Evolutionary conservation across 495 filamentous ascomycete species (phyloP).

Genomic region (Hypoxylon lienhwacheense): DNA sequence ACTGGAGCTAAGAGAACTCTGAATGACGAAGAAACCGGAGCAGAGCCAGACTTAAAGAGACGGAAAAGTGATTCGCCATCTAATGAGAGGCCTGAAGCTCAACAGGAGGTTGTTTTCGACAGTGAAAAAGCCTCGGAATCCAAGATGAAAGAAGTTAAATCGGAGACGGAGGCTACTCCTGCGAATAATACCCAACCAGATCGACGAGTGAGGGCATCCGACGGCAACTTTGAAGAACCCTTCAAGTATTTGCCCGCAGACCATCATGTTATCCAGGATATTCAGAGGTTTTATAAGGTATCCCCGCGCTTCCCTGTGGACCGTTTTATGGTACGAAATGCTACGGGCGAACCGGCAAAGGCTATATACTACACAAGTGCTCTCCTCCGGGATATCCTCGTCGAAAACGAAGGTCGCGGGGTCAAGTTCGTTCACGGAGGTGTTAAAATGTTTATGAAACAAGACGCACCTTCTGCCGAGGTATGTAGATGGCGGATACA

Average conservation of each 20-base stretch:
- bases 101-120: constrained; percentile 14
- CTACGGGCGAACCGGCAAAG: constrained; percentile 74
- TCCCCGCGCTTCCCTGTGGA: constrained; percentile 80
- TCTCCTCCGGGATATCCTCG: constrained; percentile 80
- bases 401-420: constrained; percentile 78
- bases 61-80: constrained; percentile 32
- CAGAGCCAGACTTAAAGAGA: constrained; percentile 32
- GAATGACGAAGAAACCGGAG: constrained; percentile 35
- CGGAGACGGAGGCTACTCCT: constrained; percentile 18
- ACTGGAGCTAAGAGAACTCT: constrained; percentile 39
- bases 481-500: constrained; percentile 95
- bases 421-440: constrained; percentile 96
- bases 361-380: constrained; percentile 93
- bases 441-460: constrained; percentile 98
- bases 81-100: constrained; percentile 17
- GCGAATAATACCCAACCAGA: constrained; percentile 23
- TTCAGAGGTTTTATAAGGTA: constrained; percentile 80
- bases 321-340: constrained; percentile 95
- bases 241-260: constrained; percentile 82
- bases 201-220: constrained; percentile 31
- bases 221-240: constrained; percentile 67
- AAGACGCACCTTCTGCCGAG: constrained; percentile 81
- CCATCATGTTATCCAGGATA: constrained; percentile 71
- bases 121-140: constrained; percentile 16
- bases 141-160: constrained; percentile 12